A percentile compares a stretch with the other conserved stretches of the same genome.
phyloP scores from a whole-genome alignment of 306 rosid species.

The Cucurbita moschata region DNA sequence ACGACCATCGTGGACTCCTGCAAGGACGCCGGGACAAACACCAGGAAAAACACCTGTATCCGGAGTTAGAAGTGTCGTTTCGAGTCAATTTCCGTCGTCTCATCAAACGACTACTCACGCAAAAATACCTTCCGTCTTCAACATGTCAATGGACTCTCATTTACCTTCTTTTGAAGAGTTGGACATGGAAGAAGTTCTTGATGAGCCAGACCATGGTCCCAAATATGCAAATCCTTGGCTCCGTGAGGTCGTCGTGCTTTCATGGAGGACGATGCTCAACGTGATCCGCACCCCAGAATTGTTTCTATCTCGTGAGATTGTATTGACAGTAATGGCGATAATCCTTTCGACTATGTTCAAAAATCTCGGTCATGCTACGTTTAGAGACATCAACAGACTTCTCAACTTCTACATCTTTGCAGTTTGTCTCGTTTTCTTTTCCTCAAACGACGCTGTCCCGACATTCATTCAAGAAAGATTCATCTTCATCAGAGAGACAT shows the following conservation, averaged over 20 bases:
- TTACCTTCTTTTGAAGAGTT: constrained; percentile 28
- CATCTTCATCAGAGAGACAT: constrained; percentile 79
- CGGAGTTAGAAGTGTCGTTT: constrained; percentile 29
- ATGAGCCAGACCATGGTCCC: constrained; percentile 30
- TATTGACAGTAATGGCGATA: constrained; percentile 62
- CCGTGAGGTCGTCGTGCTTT: constrained; percentile 63
- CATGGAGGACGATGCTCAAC: constrained; percentile 62
- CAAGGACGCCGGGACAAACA: constrained; percentile 53
- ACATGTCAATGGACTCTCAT: constrained; percentile 29
- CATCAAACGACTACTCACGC: constrained; percentile 18
- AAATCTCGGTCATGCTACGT: constrained; percentile 21
- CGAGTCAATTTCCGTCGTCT: constrained; percentile 44
- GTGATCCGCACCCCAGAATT: constrained; percentile 80
- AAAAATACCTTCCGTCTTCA: constrained; percentile 17
- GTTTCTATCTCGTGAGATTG: constrained; percentile 79
- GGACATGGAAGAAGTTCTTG: constrained; percentile 42
- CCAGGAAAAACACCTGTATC: constrained; percentile 42
- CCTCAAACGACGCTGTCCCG: constrained; percentile 92
- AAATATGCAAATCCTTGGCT: constrained; percentile 80
- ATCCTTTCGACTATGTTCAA: constrained; percentile 53
- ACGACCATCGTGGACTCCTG: constrained; percentile 72
- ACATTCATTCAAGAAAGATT: constrained; percentile 71
- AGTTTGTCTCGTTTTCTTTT: constrained; percentile 75
- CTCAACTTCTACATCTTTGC: constrained; percentile 84
- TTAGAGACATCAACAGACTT: constrained; percentile 60